These are phyloP conservation scores for Toxicodendron radicans DNA, from an alignment of 345 rosid species.

Conservation along the genomic window DNA sequence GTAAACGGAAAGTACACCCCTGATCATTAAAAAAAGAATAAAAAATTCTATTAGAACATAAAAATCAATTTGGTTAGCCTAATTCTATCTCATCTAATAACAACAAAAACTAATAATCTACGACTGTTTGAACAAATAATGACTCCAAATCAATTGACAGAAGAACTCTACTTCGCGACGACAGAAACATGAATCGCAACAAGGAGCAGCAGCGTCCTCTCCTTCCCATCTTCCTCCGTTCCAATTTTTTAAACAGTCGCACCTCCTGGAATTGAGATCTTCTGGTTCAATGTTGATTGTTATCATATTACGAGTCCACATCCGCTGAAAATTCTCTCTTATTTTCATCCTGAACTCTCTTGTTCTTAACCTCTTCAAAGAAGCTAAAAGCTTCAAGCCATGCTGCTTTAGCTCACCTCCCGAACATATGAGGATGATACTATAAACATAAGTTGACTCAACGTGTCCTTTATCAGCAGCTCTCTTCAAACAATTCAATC, in stretches of 20 bases:
- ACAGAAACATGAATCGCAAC: constrained; percentile 14
- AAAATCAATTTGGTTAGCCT: too few species aligned
- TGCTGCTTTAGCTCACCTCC: not conserved
- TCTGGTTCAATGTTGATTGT: not conserved
- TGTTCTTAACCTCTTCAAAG: not conserved
- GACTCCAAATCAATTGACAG: not conserved
- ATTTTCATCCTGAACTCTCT: not conserved
- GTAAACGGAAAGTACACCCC: too few species aligned
- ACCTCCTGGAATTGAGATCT: not conserved
- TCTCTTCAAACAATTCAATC: not conserved
- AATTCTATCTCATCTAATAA: too few species aligned
- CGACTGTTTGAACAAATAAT: not conserved
- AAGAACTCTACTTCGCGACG: constrained; percentile 7
- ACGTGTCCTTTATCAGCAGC: not conserved
- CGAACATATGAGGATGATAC: not conserved
- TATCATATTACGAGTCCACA: not conserved
- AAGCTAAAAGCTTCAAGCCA: not conserved
- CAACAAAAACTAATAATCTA: too few species aligned
- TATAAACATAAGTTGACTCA: constrained; percentile 9
- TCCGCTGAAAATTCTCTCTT: not conserved
- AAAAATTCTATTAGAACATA: too few species aligned
- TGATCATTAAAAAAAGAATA: too few species aligned
- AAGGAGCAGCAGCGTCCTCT: not conserved
- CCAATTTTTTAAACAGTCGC: not conserved
- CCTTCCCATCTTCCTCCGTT: not conserved